Base-by-base conservation (phyloP, 208 protist genomes). In the Acanthamoeba castellanii region DNA sequence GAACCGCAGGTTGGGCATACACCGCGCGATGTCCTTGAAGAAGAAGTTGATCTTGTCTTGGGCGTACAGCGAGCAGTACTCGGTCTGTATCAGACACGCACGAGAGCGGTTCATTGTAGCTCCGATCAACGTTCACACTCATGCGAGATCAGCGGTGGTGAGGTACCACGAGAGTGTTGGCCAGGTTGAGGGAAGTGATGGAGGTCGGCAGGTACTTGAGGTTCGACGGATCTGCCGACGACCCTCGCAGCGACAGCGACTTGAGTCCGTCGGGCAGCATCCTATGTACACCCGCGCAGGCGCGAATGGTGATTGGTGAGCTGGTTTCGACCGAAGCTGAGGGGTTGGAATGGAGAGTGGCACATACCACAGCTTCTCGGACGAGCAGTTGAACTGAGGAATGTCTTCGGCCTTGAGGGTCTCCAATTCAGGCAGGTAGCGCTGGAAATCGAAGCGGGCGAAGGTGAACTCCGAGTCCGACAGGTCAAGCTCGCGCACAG, bases 1-100 rank as follows among this genome's bases (percentile, higher is more conserved):
- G 25, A 14, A 13, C 8, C 61, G 61, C 61, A 68, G 61, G 61
- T 68, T 25, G 61, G 61, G 61, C 61, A 68, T 68, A 25, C 61
- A 68, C 22, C 61, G 61, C 61, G 16, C 16, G 61, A 68, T 68
- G 61, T 68, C 61, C 61, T 68, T 68, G 61, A 68, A 68, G 61
- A 68, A 68, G 61, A 68, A 68, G 61, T 68, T 68, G 61, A 68
- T 68, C 61, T 68, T 68, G 2, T 68, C 61, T 32, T 68, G 61
- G 25, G 61, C 61, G 25, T 68, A 68, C 22, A 68, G 61, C 61
- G 61, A 68, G 27, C 61, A 68, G 25, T 68, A 68, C 25, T 68
- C 61, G 25, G 61, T 68, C 61, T 68, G 61, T 22, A 4, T 30
- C 61, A 30, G 61, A 61, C 3, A 66, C n/a, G n/a, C 22, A 66